Percentiles rank a stretch among this genome's conserved stretches.
phyloP scores from a whole-genome alignment of 2,329 filamentous ascomycete genomes.

The Trichoderma polysporum region DNA sequence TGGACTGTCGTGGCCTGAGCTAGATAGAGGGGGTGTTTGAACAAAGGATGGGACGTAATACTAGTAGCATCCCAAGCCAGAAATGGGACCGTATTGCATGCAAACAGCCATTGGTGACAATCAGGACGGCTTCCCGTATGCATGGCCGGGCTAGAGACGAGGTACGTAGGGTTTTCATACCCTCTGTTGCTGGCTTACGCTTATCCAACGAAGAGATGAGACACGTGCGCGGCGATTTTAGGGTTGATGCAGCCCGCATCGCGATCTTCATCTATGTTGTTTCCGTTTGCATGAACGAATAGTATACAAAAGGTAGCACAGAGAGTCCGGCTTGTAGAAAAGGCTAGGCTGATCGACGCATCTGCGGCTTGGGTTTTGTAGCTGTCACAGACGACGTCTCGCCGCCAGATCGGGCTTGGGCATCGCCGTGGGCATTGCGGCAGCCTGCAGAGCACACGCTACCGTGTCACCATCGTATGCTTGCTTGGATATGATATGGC shows the following conservation, averaged over 20 bases:
- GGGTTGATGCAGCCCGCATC: conserved; percentile 13
- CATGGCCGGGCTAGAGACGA: neutral
- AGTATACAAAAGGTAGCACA: neutral
- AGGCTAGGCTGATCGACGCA: neutral
- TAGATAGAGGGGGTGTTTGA: conserved; percentile 20
- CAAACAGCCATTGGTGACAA: conserved; percentile 4
- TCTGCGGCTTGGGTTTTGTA: neutral
- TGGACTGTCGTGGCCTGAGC: conserved; percentile 23
- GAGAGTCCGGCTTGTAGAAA: neutral
- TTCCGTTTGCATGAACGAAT: conserved; percentile 14
- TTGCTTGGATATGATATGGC: neutral
- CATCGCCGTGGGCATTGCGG: conserved; percentile 8
- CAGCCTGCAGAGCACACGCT: conserved; percentile 7
- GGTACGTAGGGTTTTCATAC: conserved; percentile 2
- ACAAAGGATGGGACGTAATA: conserved; percentile 10
- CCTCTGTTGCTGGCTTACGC: neutral
- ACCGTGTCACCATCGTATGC: conserved; percentile 3
- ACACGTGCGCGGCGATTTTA: conserved; percentile 20
- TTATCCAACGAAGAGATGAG: neutral
- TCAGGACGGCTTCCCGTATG: neutral
- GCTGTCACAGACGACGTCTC: neutral
- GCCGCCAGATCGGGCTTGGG: conserved; percentile 10
- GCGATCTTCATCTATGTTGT: conserved; percentile 8
- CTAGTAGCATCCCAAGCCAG: neutral
- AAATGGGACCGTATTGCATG: conserved; percentile 9